Conservation (phyloP, 306 rosid species). For the Leucaena leucocephala region DNA sequence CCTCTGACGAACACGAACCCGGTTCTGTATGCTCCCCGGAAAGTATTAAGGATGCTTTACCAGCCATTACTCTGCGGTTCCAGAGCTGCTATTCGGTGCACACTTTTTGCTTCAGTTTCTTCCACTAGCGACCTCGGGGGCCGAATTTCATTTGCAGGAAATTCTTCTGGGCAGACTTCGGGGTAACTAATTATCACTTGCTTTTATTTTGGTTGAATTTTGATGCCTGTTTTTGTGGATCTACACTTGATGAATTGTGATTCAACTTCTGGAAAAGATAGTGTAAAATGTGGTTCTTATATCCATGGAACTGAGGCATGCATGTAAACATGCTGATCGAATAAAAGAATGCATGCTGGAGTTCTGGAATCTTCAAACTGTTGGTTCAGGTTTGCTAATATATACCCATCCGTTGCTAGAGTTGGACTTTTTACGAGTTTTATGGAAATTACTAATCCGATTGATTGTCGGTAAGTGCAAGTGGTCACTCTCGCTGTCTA, state of each 20-base stretch:
- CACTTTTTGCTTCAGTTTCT: conserved; percentile 42
- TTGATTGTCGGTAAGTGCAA: neutral
- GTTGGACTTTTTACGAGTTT: neutral
- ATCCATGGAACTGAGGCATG: neutral
- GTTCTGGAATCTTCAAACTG: neutral
- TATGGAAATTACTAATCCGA: neutral
- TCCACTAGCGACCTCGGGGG: conserved; percentile 18
- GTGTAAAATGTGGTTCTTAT: neutral
- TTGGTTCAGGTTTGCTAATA: neutral
- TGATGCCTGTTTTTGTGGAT: neutral
- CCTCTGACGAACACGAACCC: neutral
- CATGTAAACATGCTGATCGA: neutral
- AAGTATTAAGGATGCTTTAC: conserved; percentile 54
- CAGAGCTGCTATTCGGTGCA: conserved; percentile 39
- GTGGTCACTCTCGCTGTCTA: conserved; percentile 1
- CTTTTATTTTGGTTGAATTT: neutral
- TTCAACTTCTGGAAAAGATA: conserved; percentile 11
- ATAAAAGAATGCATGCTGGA: neutral
- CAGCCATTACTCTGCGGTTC: conserved; percentile 55
- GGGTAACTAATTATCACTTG: conserved; percentile 47
- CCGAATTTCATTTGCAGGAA: conserved; percentile 37
- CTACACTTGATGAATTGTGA: neutral
- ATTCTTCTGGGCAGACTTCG: conserved; percentile 36
- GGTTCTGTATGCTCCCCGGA: neutral
- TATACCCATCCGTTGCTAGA: conserved; percentile 10